phyloP scores from a whole-genome alignment of 2,329 filamentous ascomycete species.

The Sporothrix euskadiensis region DNA sequence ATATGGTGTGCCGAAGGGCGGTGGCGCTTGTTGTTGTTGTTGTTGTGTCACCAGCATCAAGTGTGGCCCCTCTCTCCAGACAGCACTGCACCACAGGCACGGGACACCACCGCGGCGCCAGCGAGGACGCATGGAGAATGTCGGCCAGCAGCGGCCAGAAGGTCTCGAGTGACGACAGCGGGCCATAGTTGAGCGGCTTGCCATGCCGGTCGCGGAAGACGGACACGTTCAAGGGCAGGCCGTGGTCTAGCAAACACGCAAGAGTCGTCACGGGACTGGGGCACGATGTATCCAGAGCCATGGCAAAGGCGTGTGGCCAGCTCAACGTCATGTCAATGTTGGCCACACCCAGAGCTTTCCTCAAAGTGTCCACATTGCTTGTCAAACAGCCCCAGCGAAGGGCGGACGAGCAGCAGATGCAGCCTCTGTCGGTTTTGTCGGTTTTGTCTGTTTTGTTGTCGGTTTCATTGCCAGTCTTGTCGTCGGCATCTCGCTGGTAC shows the following conservation, averaged over 20 bases:
- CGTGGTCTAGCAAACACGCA: conserved; percentile 15
- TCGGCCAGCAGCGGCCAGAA: conserved; percentile 26
- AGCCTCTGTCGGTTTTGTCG: not conserved
- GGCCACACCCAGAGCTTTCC: conserved; percentile 6
- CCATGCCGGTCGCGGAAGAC: not conserved
- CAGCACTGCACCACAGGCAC: conserved; percentile 24
- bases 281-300: conserved; percentile 11
- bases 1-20: not conserved
- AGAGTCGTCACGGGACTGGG: conserved; percentile 4
- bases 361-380: conserved; percentile 21
- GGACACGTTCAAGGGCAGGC: not conserved
- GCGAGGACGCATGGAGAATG: conserved; percentile 19
- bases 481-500: conserved; percentile 21
- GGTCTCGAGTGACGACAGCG: not conserved
- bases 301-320: not conserved
- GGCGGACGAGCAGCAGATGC: not conserved
- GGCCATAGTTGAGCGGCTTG: not conserved
- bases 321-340: not conserved
- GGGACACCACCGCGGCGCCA: conserved; percentile 29
- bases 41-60: not conserved
- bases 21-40: not conserved
- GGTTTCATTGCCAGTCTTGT: not conserved
- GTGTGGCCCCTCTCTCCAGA: conserved; percentile 10
- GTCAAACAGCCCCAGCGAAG: conserved; percentile 18
- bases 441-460: no score